Evolutionary conservation across 2,329 filamentous ascomycete genomes (phyloP), one percentile per base, ranked within the genome.

Genomic region (Albophoma yamanashiensis): DNA sequence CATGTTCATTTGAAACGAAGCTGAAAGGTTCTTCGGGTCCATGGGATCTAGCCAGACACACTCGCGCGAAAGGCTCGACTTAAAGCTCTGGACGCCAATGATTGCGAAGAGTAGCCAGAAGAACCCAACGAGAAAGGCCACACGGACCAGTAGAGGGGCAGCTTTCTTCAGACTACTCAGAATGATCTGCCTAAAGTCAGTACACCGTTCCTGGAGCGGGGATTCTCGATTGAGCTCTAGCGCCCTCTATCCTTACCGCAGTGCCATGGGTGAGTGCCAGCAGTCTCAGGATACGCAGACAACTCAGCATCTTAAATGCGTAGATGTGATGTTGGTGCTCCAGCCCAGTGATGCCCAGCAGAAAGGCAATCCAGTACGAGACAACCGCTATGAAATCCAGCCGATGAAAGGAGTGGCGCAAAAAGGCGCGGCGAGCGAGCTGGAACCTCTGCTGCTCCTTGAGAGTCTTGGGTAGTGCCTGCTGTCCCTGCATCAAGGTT

Each of bases 31-130:
- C 64, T 73, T 78, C 68, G 76, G 86, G 58, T 86, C 77, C 5
- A 68, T 62, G 6, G 87, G 86, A 64, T 91, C 87, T 57, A 89
- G 74, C 89, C 89, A 94, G 38, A 91, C 86, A 70, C 90, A 94
- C 63, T 86, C 87, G 56, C 90, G 87, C 65, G 83, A 84, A 31
- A 93, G 74, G 71, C 89, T 93, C 11, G 89, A 87, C 74, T 93
- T 93, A 78, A 99, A 99, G 74, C 90, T 96, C 72, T 99, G 95
- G 27, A 99, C 89, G 7, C 94, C 95, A 61, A 99, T 87, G 63
- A 99, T 97, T 43, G 92, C 94, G 75, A 99, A 99, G 14, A 97
- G 77, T 50, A 99, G 82, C 94, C 94, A 99, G 75, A 99, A 99
- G 75, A 99, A 99, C 17, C 89, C 84, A 65, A 99, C 92, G 27